phyloP scores from a whole-genome alignment of 352 stramenopile species.

The Phytophthora constricta region DNA sequence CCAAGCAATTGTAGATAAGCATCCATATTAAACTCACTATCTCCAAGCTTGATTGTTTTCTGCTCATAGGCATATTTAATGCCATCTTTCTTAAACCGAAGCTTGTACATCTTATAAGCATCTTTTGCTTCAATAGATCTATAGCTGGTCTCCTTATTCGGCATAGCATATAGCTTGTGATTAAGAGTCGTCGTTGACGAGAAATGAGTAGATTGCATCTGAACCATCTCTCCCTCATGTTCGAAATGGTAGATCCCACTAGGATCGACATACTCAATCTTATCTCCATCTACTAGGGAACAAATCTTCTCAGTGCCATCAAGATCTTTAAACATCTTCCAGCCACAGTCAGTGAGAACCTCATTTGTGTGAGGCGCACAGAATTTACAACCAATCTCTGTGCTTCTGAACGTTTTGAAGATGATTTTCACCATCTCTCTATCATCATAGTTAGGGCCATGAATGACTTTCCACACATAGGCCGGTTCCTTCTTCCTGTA shows the following conservation, averaged over 20 bases:
- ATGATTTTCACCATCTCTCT: conserved; percentile 22
- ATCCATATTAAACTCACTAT: too few relatives aligned
- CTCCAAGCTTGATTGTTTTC: too few relatives aligned
- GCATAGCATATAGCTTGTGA: not conserved
- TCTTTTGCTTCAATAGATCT: too few relatives aligned
- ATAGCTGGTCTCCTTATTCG: not conserved
- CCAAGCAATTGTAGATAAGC: too few relatives aligned
- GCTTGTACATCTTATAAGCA: too few relatives aligned
- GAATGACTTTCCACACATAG: conserved; percentile 19
- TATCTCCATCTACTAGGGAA: too few relatives aligned
- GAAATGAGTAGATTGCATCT: not conserved
- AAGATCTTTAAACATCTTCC: too few relatives aligned
- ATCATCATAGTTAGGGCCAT: conserved; percentile 17
- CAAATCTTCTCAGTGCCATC: too few relatives aligned
- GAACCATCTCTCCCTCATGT: not conserved
- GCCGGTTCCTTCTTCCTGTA: conserved; percentile 21
- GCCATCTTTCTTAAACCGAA: too few relatives aligned
- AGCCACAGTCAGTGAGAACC: not conserved
- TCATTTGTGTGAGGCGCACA: not conserved
- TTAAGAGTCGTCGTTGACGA: not conserved
- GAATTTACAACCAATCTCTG: conserved; percentile 21
- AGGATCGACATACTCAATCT: not conserved
- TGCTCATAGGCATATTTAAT: too few relatives aligned
- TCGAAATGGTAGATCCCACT: not conserved
- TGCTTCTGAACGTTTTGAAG: conserved; percentile 22